These are phyloP conservation scores for Trichophyton schoenleinii DNA, from an alignment of 2,329 filamentous ascomycete species.

Conservation along the genomic window DNA sequence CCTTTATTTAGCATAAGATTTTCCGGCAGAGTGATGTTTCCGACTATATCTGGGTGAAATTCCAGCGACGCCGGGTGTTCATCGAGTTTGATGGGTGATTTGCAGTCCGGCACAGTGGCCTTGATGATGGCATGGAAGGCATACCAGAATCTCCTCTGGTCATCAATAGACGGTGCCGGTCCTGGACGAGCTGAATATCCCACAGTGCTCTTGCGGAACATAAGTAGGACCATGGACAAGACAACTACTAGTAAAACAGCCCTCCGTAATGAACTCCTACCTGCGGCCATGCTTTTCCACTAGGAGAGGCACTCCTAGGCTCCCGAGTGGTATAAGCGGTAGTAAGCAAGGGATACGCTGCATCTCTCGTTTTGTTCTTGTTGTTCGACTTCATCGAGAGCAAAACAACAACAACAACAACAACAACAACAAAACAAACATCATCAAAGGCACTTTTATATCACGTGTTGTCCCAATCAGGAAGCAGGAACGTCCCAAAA, in stretches of 20 bases:
- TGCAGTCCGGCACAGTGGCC: slow-evolving; percentile 11
- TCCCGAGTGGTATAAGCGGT: neutral
- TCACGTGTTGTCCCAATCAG: slow-evolving; percentile 1
- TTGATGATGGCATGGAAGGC: slow-evolving; percentile 13
- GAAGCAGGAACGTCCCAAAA: neutral
- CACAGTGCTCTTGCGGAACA: slow-evolving; percentile 1
- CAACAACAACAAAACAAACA: neutral
- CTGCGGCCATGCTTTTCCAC: slow-evolving; percentile 5
- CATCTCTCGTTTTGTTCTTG: neutral
- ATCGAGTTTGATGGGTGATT: slow-evolving; percentile 11
- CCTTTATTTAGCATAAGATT: slow-evolving; percentile 11
- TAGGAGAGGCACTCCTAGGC: neutral
- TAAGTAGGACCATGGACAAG: neutral
- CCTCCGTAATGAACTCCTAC: slow-evolving; percentile 8
- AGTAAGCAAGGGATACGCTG: neutral
- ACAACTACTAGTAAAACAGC: slow-evolving; percentile 6
- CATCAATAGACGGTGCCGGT: neutral
- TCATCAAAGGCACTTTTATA: slow-evolving; percentile 16
- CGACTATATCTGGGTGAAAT: slow-evolving; percentile 13
- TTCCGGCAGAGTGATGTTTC: slow-evolving; percentile 11
- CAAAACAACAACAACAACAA: neutral
- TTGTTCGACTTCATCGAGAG: neutral
- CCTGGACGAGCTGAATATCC: neutral
- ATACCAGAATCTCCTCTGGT: slow-evolving; percentile 13
- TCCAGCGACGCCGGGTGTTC: slow-evolving; percentile 11